Evolutionary conservation across 2,329 filamentous ascomycete genomes (phyloP).

Genomic region (Botrytis byssoidea): DNA sequence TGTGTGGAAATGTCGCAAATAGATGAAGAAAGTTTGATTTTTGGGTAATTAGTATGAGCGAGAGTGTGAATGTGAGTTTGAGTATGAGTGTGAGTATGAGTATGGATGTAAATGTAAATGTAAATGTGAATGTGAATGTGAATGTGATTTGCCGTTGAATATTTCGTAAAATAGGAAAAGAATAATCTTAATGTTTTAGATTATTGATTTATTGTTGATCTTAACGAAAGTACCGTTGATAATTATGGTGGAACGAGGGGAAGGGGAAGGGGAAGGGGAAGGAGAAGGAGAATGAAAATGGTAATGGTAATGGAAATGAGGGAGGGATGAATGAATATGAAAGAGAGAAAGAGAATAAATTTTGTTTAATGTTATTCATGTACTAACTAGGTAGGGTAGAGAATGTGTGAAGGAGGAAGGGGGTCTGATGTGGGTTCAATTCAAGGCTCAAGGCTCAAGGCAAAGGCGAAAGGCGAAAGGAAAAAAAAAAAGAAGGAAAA

Average conservation of each 20-base stretch:
- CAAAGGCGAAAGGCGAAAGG: too few species aligned
- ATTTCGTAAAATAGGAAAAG: neutral
- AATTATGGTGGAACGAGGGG: neutral
- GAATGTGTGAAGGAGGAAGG: neutral
- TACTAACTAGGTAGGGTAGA: too few species aligned
- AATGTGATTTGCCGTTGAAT: neutral
- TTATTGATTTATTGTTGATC: neutral
- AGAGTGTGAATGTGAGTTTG: too few species aligned
- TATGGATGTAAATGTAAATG: too few species aligned
- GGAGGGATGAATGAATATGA: neutral
- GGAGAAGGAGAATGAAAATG: too few species aligned
- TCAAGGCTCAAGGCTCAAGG: neutral
- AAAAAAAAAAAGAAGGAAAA: neutral
- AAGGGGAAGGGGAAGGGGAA: neutral
- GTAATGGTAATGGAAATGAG: too few species aligned
- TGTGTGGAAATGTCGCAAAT: neutral
- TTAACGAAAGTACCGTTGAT: neutral
- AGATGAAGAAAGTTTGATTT: neutral
- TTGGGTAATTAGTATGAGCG: neutral
- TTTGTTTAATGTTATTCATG: neutral
- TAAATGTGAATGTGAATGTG: too few species aligned
- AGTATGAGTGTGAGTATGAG: neutral
- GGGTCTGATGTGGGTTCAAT: neutral
- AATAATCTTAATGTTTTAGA: neutral
- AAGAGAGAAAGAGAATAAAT: slow-evolving; percentile 1